Base-by-base conservation (phyloP, 352 stramenopile genomes). In the Phytophthora multivora region DNA sequence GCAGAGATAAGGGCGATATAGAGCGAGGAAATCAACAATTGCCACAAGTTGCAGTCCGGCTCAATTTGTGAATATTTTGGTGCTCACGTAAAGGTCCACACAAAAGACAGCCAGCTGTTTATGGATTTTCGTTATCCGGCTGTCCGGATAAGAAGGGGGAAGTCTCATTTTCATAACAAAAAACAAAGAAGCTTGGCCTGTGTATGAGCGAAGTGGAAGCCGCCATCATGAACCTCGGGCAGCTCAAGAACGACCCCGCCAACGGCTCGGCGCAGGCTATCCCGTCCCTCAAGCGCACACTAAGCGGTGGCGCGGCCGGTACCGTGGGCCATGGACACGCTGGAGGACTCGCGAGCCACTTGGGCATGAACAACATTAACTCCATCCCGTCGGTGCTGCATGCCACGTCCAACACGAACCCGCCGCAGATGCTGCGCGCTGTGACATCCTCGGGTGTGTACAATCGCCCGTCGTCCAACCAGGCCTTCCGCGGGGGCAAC, bases 251-350 rank as follows among this genome's bases (percentile, higher is more conserved):
- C 59, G 75, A 78, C 53, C 66, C 67, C 30, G 45, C 58, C 12
- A 82, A 81, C 59, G 74, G 77, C 56, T 77, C 80, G 36, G 69
- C 66, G 63, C 75, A 83, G 31, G 74, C 75, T 35, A 96, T 96
- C 53, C 87, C 87, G 62, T 93, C 87, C 33, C 73, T 96, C 31
- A 96, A 96, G 71, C 82, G 86, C 53, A 96, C 86, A 62, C 71
- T 94, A 35, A 93, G 83, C 57, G 85, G 83, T 39, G 84, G 86
- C 39, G 80, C 82, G 13, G 51, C 75, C 18, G 62, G 71, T 46
- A 71, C 64, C 31, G 71, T 75, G 42, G 65, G 79, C 41, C 74
- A 81, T 47, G 63, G 57, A 4, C 63, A 66, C 53, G 33, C 48
- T 0, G 67, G 78, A 13, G 73, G 78, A 18, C 64, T 87, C 35